Evolutionary conservation across 2,329 filamentous ascomycete species (phyloP).

Genomic region (Bisporella sp.): DNA sequence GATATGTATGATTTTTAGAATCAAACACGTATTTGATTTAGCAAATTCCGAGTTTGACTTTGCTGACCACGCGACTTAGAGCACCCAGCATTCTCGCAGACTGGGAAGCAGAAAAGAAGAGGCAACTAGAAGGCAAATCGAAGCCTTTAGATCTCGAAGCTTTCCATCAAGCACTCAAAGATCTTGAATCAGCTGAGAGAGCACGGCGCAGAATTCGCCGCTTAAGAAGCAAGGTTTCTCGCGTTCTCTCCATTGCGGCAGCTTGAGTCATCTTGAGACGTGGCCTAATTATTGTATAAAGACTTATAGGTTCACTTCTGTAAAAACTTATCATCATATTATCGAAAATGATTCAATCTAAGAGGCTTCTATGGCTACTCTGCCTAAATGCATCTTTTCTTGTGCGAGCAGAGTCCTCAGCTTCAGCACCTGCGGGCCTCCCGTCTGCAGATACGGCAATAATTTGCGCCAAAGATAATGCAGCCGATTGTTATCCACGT

Average conservation of each 20-base stretch:
- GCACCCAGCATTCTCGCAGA: slow-evolving; percentile 14
- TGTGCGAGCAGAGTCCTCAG: slow-evolving; percentile 14
- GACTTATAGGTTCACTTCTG: no score
- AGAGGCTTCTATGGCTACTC: slow-evolving; percentile 15
- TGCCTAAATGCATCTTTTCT: slow-evolving; percentile 18
- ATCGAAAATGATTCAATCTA: not conserved
- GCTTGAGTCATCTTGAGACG: slow-evolving; percentile 15
- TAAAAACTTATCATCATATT: not conserved
- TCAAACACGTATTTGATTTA: not conserved
- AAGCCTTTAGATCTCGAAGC: slow-evolving; percentile 22
- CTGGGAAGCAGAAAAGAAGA: slow-evolving; percentile 23
- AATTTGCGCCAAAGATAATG: slow-evolving; percentile 57
- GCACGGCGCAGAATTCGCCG: slow-evolving; percentile 21
- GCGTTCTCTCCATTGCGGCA: slow-evolving; percentile 21
- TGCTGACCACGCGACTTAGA: not conserved
- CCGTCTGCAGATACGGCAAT: slow-evolving; percentile 39
- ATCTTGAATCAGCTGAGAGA: slow-evolving; percentile 20
- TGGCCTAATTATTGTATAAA: slow-evolving; percentile 5
- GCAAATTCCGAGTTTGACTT: not conserved
- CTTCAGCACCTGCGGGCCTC: slow-evolving; percentile 9
- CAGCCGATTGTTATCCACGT: slow-evolving; percentile 57
- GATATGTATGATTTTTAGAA: not conserved
- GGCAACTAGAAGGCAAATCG: slow-evolving; percentile 23
- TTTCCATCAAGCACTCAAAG: slow-evolving; percentile 18
- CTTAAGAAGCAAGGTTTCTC: slow-evolving; percentile 20